Base-by-base conservation (phyloP, 2,329 filamentous ascomycete genomes). In the Aspergillus pseudoviridinutans region DNA sequence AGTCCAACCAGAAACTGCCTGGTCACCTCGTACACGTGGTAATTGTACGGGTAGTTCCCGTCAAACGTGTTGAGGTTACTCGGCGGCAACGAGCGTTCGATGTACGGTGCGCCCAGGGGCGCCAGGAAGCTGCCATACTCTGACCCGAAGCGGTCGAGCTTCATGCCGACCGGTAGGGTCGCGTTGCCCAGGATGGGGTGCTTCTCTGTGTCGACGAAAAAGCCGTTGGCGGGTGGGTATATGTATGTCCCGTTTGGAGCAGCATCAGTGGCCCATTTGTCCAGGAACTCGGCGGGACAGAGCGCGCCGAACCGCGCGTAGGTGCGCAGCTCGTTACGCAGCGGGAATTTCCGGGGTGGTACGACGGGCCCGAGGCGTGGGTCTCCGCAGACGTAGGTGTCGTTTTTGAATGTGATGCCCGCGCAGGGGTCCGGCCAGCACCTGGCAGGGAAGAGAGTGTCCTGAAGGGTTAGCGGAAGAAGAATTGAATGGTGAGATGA, bases 131-230 rank as follows among this genome's bases (percentile, higher is more conserved):
- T 68, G 49, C 80, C 80, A 50, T 69, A 71, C 60, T 81, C 79
- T 9, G 70, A 70, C 1, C 80, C 80, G 51, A 82, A 82, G 1
- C 79, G 72, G 64, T 82, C 80, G 1, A 83, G 59, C 25, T 79
- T 68, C n/a, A 74, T 71, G 12, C 78, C 80, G 0, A 66, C 66
- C 1, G 61, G 58, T 0, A 83, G 65, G 0, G 74, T 74, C 58
- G 77, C 69, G 24, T 72, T 77, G 4, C 75, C 78, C 22, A 73
- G 66, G 44, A 82, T 79, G 2, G 75, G 68, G 0, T 66, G 59
- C 0, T 71, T 70, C 0, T 64, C 51, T 4, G 66, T 68, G 58
- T 75, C 69, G 3, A 77, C 56, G 22, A 73, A 64, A 55, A 80
- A 83, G 4, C 80, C 80, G 46, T 76, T 68, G 4, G 71, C 57